Conservation (phyloP, 768 basidiomycete species). For the Tremella fuciformis region DNA sequence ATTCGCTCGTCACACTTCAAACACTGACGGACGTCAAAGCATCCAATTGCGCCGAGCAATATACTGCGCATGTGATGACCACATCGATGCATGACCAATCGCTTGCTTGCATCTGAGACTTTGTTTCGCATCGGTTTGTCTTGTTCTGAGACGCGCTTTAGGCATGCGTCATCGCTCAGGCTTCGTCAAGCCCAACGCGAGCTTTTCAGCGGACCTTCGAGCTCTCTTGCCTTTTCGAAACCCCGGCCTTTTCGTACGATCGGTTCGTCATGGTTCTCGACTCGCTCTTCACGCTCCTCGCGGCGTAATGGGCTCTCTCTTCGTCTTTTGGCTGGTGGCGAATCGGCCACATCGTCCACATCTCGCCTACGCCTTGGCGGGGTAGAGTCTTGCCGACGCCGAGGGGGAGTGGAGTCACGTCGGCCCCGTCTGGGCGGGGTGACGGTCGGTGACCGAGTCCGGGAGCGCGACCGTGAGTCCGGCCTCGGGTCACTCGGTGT, state of each 20-base stretch:
- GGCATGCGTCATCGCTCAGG: no score
- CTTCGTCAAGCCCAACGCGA: conserved; percentile 21
- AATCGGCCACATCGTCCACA: conserved; percentile 10
- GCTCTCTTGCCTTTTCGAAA: conserved; percentile 19
- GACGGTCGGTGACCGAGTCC: conserved; percentile 24
- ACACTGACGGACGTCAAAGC: no score
- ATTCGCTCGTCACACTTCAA: no score
- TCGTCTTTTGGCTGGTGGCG: conserved; percentile 13
- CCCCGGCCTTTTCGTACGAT: conserved; percentile 24
- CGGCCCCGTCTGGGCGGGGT: conserved; percentile 22
- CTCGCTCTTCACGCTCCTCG: not conserved
- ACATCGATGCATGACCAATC: no score
- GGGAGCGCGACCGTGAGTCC: conserved; percentile 17
- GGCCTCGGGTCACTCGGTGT: conserved; percentile 7
- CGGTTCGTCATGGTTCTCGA: conserved; percentile 11
- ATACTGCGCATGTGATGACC: no score
- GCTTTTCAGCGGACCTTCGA: conserved; percentile 29
- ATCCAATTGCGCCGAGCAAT: no score
- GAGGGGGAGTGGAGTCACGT: not conserved
- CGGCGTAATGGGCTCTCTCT: not conserved
- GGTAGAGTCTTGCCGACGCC: conserved; percentile 7
- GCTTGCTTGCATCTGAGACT: no score
- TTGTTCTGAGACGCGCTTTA: no score
- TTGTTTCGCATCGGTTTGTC: no score
- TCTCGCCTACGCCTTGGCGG: conserved; percentile 16